phyloP scores from a whole-genome alignment of 1,284 basidiomycete genomes.

The Irpex sp. region DNA sequence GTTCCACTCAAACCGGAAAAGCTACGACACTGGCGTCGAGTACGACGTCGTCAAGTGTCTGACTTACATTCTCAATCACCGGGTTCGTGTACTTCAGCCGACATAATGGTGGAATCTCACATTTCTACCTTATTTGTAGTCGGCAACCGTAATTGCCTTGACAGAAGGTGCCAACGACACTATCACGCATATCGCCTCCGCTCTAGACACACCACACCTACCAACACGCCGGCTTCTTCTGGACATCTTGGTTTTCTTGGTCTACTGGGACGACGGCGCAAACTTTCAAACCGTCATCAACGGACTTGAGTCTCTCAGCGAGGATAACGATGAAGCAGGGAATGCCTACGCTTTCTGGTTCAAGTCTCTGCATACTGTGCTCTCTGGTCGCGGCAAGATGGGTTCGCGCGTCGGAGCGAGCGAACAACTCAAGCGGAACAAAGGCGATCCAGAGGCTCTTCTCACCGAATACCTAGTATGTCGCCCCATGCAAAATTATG shows the following conservation, averaged over 20 bases:
- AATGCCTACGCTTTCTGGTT: conserved; percentile 89
- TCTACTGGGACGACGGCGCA: conserved; percentile 57
- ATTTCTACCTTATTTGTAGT: conserved; percentile 33
- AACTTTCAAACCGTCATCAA: conserved; percentile 53
- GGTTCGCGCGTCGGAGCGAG: conserved; percentile 93
- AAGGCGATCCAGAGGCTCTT: conserved; percentile 52
- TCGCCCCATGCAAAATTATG: conserved; percentile 12
- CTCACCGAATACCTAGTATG: conserved; percentile 83
- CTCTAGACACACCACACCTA: conserved; percentile 82
- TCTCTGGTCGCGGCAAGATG: conserved; percentile 92
- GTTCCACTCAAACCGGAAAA: conserved; percentile 69
- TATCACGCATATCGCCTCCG: conserved; percentile 80
- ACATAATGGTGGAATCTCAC: neutral
- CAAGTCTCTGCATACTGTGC: conserved; percentile 71
- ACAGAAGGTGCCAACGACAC: conserved; percentile 61
- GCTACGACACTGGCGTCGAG: conserved; percentile 72
- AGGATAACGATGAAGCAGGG: conserved; percentile 52
- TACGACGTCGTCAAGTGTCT: conserved; percentile 90
- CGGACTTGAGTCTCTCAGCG: conserved; percentile 66
- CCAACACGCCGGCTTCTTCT: conserved; percentile 80
- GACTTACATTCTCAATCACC: conserved; percentile 79
- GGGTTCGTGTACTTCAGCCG: conserved; percentile 41
- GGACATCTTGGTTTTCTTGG: conserved; percentile 70
- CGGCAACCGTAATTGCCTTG: conserved; percentile 76
- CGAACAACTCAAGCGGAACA: conserved; percentile 70